Evolutionary conservation across 768 basidiomycete genomes (phyloP).

Genomic region (Tephrocybe sp.): DNA sequence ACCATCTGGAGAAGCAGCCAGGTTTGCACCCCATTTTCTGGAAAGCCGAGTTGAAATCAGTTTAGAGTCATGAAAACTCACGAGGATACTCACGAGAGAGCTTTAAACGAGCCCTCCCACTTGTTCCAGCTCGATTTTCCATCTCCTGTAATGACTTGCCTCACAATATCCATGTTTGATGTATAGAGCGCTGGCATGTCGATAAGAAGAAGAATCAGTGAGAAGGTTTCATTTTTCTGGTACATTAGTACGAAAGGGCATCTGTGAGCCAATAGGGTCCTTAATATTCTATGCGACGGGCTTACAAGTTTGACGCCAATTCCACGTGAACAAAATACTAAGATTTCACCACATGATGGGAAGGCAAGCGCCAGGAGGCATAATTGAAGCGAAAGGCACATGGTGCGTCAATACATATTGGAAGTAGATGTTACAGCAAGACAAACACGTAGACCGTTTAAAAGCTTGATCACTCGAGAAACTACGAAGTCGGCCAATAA

Average conservation of each 20-base stretch:
- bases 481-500: not conserved
- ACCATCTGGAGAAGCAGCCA: constrained; percentile 22
- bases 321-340: constrained; percentile 30
- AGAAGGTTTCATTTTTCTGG: constrained; percentile 33
- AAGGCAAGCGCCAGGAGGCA: constrained; percentile 30
- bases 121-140: constrained; percentile 37
- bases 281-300: too few species aligned
- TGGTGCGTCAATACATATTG: not conserved
- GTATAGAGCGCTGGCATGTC: constrained; percentile 36
- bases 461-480: not conserved
- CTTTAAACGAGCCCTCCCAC: constrained; percentile 15
- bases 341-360: constrained; percentile 42
- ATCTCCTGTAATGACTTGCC: constrained; percentile 37
- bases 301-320: constrained; percentile 28
- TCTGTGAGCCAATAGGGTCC: not conserved
- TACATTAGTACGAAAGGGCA: constrained; percentile 24
- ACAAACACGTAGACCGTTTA: not conserved
- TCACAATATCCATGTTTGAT: constrained; percentile 44
- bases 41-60: not conserved
- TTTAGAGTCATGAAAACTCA: too few species aligned
- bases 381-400: constrained; percentile 20
- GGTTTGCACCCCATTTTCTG: constrained; percentile 8
- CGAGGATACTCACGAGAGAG: constrained; percentile 3
- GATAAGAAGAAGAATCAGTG: constrained; percentile 34
- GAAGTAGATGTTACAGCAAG: not conserved